Evolutionary conservation across 345 rosid species (phyloP), one percentile per base, ranked within the genome.

Genomic region (Draba incana): DNA sequence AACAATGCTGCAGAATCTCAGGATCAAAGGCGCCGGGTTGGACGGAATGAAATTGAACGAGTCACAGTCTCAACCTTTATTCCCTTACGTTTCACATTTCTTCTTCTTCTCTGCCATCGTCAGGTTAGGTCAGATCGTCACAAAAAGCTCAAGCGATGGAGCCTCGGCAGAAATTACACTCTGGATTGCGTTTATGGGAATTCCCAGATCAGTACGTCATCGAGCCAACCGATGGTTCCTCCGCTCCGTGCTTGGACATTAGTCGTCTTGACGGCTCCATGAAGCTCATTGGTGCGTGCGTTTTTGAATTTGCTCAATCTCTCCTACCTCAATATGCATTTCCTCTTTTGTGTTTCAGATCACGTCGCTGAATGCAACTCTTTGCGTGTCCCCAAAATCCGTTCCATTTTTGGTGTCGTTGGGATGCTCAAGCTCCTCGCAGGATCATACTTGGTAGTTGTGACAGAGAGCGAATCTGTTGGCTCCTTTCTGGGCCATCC

Each of bases 341-440:
- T 67, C 8, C 67, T 28, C 65, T 39, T 60, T 11, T 69, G 3
- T 57, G 8, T 31, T 28, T n/a, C 46, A 91, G 97, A 85, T 73
- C 76, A 75, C 46, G 83, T 89, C 57, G 89, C 96, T 2, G 90
- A 88, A 69, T 86, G 92, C 80, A 80, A 72, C 61, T 76, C 87
- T 41, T 58, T 91, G 75, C 88, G 96, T 10, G 95, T 86, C 57
- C 98, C 98, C 5, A 94, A 87, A 75, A 89, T 87, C 70, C 84
- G 74, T 61, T 79, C 88, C 6, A 80, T 94, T 68, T 94, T 80
- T 39, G 98, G 99, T 41, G 81, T 94, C 16, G 81, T 86, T 49
- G 99, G 99, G 57, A 79, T 91, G 96, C 79, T 94, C 31, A 94
- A 89, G 86, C 93, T 94, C 56, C 74, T 94, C 30, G 91, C 92